Base-by-base conservation (phyloP, 352 stramenopile genomes). In the Globisporangium recalcitrans region DNA sequence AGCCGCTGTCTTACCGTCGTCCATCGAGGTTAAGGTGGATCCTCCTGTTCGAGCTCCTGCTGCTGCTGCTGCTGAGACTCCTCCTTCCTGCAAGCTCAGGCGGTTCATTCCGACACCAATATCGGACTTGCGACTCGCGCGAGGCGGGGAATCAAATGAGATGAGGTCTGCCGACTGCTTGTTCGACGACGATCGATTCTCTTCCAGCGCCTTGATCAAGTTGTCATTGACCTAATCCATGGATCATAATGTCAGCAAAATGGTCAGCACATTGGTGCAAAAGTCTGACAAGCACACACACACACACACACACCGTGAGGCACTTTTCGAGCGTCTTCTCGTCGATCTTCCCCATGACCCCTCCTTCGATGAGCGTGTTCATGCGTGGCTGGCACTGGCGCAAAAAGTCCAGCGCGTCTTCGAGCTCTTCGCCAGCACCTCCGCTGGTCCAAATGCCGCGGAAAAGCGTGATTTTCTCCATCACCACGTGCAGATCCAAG, bases 321-420 rank as follows among this genome's bases (percentile, higher is more conserved):
- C 86, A 95, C 59, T 85, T 66, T 64, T 95, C 86, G 16, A 95
- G 64, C 24, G 80, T 93, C 22, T 68, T 67, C 52, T 95, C 86
- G 62, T 92, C 80, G 55, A 95, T 85, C 70, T 92, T 93, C 62
- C 84, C 86, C 70, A 86, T 85, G 47, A 95, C 73, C 0, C 86
- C 86, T 54, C 84, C 86, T 72, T 95, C 86, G 66, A 95, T 95
- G 13, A 95, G 67, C 47, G 84, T 89, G 67, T 95, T 95, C 83
- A 95, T 95, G 49, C 86, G 82, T 6, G 84, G 86, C 58, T 91
- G 82, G 62, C 86, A 95, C 63, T 95, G 86, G 1, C 74, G 82
- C 48, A 95, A 59, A 58, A 95, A 95, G 62, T 95, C 86, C 44
- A 92, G 57, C 13, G 82, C 73, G 36, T 95, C 77, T 26, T 95